Conservation (phyloP, 345 rosid species). For the Eutrema japonicum region DNA sequence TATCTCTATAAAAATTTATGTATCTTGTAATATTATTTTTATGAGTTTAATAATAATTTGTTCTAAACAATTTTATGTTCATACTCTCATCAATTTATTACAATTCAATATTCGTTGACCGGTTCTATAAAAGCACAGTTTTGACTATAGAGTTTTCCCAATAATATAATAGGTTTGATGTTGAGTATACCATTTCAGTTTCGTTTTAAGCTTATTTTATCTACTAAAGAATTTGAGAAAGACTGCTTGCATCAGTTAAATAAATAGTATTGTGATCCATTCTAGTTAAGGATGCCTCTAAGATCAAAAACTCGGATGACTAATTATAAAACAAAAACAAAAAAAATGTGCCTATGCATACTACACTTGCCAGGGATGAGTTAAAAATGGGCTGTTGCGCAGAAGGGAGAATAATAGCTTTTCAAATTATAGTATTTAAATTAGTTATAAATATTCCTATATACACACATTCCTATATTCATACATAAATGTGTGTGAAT, state of each 20-base stretch:
- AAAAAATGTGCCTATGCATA: constrained; percentile 34
- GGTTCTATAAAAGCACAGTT: too few relatives aligned
- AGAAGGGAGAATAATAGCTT: constrained; percentile 34
- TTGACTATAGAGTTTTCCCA: background rate
- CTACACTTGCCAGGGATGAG: constrained; percentile 24
- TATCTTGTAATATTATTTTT: too few relatives aligned
- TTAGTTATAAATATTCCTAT: constrained; percentile 26
- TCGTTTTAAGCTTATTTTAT: background rate
- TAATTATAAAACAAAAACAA: background rate
- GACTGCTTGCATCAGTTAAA: background rate
- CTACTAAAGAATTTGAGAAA: background rate
- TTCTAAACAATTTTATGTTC: too few relatives aligned
- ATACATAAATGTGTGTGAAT: constrained; percentile 44
- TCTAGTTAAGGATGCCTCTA: constrained; percentile 28
- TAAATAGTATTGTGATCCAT: constrained; percentile 19
- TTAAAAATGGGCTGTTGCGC: constrained; percentile 40
- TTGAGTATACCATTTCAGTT: background rate
- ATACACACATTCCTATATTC: constrained; percentile 38
- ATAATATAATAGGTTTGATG: background rate
- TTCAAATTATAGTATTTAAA: constrained; percentile 29
- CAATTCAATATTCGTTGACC: too few relatives aligned
- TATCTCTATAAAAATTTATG: too few relatives aligned
- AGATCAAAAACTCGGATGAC: constrained; percentile 1
- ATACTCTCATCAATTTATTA: too few relatives aligned
- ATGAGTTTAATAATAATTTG: too few relatives aligned